Base-by-base conservation (phyloP, 176 grass and related monocot genomes). In the Zea luxurians region DNA sequence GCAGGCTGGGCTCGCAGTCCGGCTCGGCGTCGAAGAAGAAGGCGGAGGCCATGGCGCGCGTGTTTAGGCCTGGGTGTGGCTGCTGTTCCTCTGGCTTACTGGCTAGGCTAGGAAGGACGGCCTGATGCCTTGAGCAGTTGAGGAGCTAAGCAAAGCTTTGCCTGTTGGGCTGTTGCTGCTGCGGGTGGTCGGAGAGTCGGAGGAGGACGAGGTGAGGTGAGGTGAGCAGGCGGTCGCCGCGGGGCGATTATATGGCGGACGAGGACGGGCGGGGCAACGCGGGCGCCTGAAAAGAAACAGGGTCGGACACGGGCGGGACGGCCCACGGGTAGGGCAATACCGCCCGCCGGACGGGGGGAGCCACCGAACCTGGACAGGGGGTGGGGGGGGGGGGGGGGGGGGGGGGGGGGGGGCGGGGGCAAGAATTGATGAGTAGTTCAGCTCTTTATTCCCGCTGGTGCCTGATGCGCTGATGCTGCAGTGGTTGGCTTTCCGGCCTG, bases 11-110 rank as follows among this genome's bases (percentile, higher is more conserved):
- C 78, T 54, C 61, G 37, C 42, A 11, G 7, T 77, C 5, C 55
- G 68, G 67, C 41, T 86, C 91, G 4, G 69, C 44, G 69, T 88
- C 83, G 85, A 93, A 90, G 82, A 85, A 82, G 85, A 74, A 90
- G 50, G 86, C 73, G 36, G 68, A 8, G 17, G 86, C 84, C 74
- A 80, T 54, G 34, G 48, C 38, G 38, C 38, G 2, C 3, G 38
- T 0, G 27, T 27, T 0, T 27, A 27, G 64, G 7, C 2, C 16
- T 4, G 8, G 8, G 2, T 40, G 38, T 40, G 2, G 38, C 4
- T 40, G 38, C 2, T 40, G 38, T 40, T 40, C 4, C 8, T 66
- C 15, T 54, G 2, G 27, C 27, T 27, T 27, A 27, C 27, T 27
- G 27, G 6, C 6, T 17, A 1, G 7, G 62, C 52, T 8, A 15